Base-by-base conservation (phyloP, 2,329 filamentous ascomycete species). In the Trichophyton equinum region DNA sequence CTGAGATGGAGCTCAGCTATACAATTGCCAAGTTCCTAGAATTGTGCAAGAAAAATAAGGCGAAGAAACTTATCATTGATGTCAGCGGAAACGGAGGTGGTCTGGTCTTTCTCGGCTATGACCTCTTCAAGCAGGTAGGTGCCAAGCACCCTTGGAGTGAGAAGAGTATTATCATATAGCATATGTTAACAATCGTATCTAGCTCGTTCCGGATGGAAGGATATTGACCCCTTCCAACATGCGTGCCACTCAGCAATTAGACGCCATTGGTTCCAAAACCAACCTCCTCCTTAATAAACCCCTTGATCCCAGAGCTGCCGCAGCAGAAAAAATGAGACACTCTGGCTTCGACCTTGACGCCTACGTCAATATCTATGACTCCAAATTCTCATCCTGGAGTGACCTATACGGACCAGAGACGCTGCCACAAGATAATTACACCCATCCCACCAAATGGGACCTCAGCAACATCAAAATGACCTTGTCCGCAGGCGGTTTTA, bases 1-100 rank as follows among this genome's bases (percentile, higher is more conserved):
- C 25, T 6, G 25, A 27, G 25, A 27, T 4, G 9, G 27, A 59
- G 11, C 79, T 76, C 62, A 73, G 75, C 58, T 67, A 72, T 57
- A 65, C 71, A 0, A 71, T 77, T 62, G 67, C 75, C 5, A 62
- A 72, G 6, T 79, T 84, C 64, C 73, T 85, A 15, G 70, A 74
- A 0, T 71, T 74, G 51, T 77, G 77, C 13, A 76, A 77, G 46
- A 64, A 69, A 1, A 73, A 74, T 1, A 76, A 77, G 1, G 84
- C 83, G 68, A 81, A 75, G n/a, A 84, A 82, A 68, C 74, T 88
- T 4, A 76, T 88, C 33, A 80, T 88, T 62, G 86, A 88, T 64
- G 67, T 88, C 5, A 78, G 81, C 3, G 77, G 75, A 1, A 89
- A 88, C 64, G 75, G 74, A 0, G 85, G 85, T 44, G 85, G 85